Percentiles rank a stretch among this genome's conserved stretches.
These are phyloP conservation scores for Strobilomyces confusus DNA, from an alignment of 768 basidiomycete genomes.

Conservation along the genomic window DNA sequence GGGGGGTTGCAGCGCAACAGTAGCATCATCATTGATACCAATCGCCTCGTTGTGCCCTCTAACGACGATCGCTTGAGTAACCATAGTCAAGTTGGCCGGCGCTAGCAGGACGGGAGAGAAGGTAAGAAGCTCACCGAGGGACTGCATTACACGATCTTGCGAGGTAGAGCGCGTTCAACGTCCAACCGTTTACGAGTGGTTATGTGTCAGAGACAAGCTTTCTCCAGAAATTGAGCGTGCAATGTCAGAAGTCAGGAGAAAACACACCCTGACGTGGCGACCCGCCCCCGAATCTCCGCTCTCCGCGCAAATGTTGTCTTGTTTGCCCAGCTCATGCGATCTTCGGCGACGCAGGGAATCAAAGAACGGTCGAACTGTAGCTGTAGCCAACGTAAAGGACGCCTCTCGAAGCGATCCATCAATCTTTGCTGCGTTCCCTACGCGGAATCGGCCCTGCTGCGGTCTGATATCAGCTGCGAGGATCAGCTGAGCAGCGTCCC, in stretches of 20 bases:
- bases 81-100: no score
- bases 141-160: no score
- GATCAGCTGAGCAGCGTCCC: not conserved
- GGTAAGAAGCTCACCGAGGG: no score
- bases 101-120: no score
- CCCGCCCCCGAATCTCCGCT: not conserved
- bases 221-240: not conserved
- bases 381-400: not conserved
- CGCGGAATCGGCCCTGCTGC: not conserved
- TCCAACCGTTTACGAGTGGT: no score
- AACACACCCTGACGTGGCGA: not conserved
- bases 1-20: no score
- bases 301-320: not conserved
- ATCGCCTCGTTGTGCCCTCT: no score
- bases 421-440: conserved; percentile 1
- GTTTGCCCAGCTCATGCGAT: not conserved
- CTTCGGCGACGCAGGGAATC: not conserved
- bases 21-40: no score
- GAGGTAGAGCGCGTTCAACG: no score
- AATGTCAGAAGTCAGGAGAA: not conserved
- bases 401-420: not conserved
- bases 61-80: no score
- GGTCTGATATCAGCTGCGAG: not conserved
- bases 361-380: not conserved
- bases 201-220: no score